Base-by-base conservation (phyloP, 2,329 filamentous ascomycete genomes). In the Raffaelea deltoideospora region DNA sequence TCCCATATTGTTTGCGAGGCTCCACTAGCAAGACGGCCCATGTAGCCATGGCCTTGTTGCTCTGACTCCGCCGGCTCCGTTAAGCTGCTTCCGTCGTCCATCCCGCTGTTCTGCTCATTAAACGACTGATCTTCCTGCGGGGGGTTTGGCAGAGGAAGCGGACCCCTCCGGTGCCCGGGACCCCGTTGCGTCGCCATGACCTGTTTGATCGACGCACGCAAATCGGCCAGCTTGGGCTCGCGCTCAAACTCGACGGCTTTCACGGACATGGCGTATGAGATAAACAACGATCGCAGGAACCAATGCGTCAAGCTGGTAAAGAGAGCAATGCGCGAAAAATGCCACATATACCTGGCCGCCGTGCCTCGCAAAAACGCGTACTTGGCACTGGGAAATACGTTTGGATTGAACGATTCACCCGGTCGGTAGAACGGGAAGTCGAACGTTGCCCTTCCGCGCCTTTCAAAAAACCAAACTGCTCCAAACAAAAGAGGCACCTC, bases 341-440 rank as follows among this genome's bases (percentile, higher is more conserved):
- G 46, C 46, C 46, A 48, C 15, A 31, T 26, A 5, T 18, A 4
- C 13, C 43, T 37, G 4, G 46, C 45, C 5, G 21, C 3, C 5
- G 13, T 3, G n/a, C 41, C 43, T 10, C 21, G 21, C 20, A 43
- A 11, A 18, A 35, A 5, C 14, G 41, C 23, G 14, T 9, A 20
- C 13, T 19, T 24, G 19, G 24, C 17, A 5, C 18, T 18, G 10
- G 41, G 41, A 23, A 48, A 46, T 5, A 36, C 33, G 23, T 41
- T 17, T 3, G 44, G 41, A 33, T 37, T 31, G 39, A 47, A 45
- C 3, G 10, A 5, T n/a, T 24, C 29, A 13, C 34, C 17, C 15
- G 42, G 40, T 34, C 33, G 26, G 33, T 33, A 41, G 14, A 48
- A 43, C 13, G 47, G 47, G 24, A 48, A 45, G 3, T 39, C 34